Evolutionary conservation across 129 eudicot genomes (phyloP).

Genomic region (Cynara cardunculus): DNA sequence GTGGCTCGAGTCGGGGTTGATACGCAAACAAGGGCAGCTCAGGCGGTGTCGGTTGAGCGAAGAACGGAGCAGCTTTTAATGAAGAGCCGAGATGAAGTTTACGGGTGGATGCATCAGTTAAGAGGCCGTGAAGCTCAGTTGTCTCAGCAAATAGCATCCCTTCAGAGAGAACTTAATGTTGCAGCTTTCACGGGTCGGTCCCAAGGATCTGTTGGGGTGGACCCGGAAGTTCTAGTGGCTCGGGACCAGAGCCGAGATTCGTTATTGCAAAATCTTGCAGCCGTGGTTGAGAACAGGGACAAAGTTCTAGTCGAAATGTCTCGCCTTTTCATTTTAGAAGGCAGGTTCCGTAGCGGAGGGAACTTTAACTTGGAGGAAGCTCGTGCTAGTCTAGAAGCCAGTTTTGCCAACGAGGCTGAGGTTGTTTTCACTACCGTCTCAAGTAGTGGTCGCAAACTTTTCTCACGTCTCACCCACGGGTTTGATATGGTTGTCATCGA

Average conservation of each 20-base stretch:
- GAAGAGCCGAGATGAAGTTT: conserved; percentile 75
- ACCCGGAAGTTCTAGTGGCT: conserved; percentile 88
- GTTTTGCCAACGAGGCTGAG: conserved; percentile 98
- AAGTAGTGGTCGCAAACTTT: conserved; percentile 88
- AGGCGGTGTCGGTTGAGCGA: conserved; percentile 97
- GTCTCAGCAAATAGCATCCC: conserved; percentile 72
- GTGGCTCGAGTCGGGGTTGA: conserved; percentile 99
- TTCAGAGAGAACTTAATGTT: conserved; percentile 69
- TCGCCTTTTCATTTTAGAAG: conserved; percentile 74
- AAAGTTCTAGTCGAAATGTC: conserved; percentile 90
- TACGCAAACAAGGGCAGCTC: conserved; percentile 96
- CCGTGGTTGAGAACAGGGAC: conserved; percentile 88
- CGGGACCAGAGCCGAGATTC: conserved; percentile 91
- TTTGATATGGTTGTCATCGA: conserved; percentile 99
- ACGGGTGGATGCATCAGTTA: conserved; percentile 83
- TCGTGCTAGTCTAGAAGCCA: conserved; percentile 93
- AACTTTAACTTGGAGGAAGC: conserved; percentile 90
- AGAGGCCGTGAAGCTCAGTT: conserved; percentile 74
- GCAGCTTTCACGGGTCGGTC: conserved; percentile 83
- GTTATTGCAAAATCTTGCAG: conserved; percentile 85
- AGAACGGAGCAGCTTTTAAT: conserved; percentile 82
- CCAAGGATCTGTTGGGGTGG: conserved; percentile 98
- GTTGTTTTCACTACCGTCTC: conserved; percentile 96
- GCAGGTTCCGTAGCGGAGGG: conserved; percentile 68
- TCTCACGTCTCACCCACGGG: conserved; percentile 95